These are phyloP conservation scores for Marasmius tenuissimus DNA, from an alignment of 1,284 basidiomycete genomes.

Conservation along the genomic window DNA sequence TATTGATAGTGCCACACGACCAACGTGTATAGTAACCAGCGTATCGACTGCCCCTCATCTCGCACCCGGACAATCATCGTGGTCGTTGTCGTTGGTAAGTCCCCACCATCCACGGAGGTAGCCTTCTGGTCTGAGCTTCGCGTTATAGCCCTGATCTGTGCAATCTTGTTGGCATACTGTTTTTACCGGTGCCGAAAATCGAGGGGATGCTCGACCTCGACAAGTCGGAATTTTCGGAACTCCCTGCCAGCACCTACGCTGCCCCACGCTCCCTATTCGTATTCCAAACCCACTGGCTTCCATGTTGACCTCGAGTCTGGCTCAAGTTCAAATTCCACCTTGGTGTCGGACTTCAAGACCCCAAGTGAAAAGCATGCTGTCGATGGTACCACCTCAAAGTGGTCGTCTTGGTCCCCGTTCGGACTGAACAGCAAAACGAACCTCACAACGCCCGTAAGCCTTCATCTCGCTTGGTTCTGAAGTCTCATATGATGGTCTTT, in stretches of 20 bases:
- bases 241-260: background rate
- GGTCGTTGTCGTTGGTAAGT: background rate
- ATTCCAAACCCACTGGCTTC: background rate
- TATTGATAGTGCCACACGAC: background rate
- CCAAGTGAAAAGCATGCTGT: background rate
- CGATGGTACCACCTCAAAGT: background rate
- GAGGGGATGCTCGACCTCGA: background rate
- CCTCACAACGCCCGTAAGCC: background rate
- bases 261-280: background rate
- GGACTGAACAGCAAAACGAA: background rate
- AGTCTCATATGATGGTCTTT: background rate
- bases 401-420: background rate
- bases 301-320: background rate
- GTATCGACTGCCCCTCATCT: background rate
- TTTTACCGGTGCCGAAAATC: background rate
- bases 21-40: background rate
- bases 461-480: background rate
- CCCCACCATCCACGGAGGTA: background rate
- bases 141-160: background rate
- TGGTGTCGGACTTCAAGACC: background rate
- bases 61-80: background rate
- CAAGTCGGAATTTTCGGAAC: background rate
- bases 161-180: background rate
- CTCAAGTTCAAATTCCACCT: background rate
- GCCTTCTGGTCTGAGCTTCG: background rate